A percentile compares a stretch with the other conserved stretches of the same genome.
These are phyloP conservation scores for Phaffomyces antillensis DNA, from an alignment of 805 yeast genomes.

Conservation along the genomic window DNA sequence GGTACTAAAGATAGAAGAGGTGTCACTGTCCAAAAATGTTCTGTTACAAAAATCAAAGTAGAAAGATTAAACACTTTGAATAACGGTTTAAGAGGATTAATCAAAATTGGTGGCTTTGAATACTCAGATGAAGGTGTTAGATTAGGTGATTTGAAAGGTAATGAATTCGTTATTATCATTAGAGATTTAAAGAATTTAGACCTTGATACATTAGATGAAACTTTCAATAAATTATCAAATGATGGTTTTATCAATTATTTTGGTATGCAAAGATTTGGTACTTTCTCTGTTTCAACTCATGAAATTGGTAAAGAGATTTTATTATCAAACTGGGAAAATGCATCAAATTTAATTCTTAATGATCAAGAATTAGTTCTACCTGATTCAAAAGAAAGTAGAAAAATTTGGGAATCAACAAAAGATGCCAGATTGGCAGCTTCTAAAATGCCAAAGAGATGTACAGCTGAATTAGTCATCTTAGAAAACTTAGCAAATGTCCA, in stretches of 20 bases:
- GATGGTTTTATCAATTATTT: conserved; percentile 88
- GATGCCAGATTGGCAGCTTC: conserved; percentile 60
- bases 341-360: conserved; percentile 69
- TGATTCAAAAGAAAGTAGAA: conserved; percentile 76
- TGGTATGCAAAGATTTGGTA: conserved; percentile 99
- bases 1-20: conserved; percentile 98
- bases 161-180: conserved; percentile 79
- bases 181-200: conserved; percentile 41
- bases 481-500: conserved; percentile 48
- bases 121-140: conserved; percentile 57
- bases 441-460: conserved; percentile 80
- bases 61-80: conserved; percentile 74
- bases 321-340: conserved; percentile 69
- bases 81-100: conserved; percentile 59
- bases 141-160: conserved; percentile 83
- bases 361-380: conserved; percentile 84
- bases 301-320: conserved; percentile 69
- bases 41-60: conserved; percentile 60
- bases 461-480: conserved; percentile 76
- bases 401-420: conserved; percentile 67
- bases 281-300: conserved; percentile 90
- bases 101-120: conserved; percentile 69
- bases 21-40: conserved; percentile 80
- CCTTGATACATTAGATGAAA: conserved; percentile 28
- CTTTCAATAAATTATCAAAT: conserved; percentile 46